Evolutionary conservation across 768 basidiomycete species (phyloP).

Genomic region (Paxillus involutus): DNA sequence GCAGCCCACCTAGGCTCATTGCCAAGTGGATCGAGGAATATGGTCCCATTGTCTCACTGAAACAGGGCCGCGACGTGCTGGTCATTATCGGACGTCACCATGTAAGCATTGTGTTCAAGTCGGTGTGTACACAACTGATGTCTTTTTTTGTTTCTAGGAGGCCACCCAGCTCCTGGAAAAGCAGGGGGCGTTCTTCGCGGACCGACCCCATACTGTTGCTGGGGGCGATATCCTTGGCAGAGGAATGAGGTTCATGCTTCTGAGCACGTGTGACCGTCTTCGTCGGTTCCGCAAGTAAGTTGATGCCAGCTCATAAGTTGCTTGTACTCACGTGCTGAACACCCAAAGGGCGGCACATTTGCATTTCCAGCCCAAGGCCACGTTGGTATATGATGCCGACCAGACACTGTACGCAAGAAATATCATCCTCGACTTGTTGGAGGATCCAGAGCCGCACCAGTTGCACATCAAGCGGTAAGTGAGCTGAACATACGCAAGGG

Average conservation of each 20-base stretch:
- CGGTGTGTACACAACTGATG: neutral
- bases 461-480: slow-evolving; percentile 38
- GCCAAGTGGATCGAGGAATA: slow-evolving; percentile 27
- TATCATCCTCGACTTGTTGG: slow-evolving; percentile 20
- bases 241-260: slow-evolving; percentile 56
- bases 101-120: neutral
- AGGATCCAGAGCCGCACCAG: slow-evolving; percentile 23
- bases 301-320: neutral
- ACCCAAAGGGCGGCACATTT: slow-evolving; percentile 47
- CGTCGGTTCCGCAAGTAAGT: slow-evolving; percentile 54
- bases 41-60: slow-evolving; percentile 25
- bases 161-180: slow-evolving; percentile 63
- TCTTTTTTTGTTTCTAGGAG: slow-evolving; percentile 10
- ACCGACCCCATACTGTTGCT: slow-evolving; percentile 52
- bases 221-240: slow-evolving; percentile 58
- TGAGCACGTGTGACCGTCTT: slow-evolving; percentile 53
- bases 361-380: slow-evolving; percentile 50
- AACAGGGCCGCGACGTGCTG: slow-evolving; percentile 22
- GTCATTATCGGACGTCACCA: slow-evolving; percentile 27
- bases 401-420: slow-evolving; percentile 38
- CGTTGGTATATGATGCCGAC: slow-evolving; percentile 44
- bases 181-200: slow-evolving; percentile 50
- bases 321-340: neutral
- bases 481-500: slow-evolving; percentile 23
- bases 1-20: slow-evolving; percentile 18